Evolutionary conservation across 805 yeast genomes (phyloP), one percentile per base, ranked within the genome.

Genomic region (Blastobotrys mokoenaii): DNA sequence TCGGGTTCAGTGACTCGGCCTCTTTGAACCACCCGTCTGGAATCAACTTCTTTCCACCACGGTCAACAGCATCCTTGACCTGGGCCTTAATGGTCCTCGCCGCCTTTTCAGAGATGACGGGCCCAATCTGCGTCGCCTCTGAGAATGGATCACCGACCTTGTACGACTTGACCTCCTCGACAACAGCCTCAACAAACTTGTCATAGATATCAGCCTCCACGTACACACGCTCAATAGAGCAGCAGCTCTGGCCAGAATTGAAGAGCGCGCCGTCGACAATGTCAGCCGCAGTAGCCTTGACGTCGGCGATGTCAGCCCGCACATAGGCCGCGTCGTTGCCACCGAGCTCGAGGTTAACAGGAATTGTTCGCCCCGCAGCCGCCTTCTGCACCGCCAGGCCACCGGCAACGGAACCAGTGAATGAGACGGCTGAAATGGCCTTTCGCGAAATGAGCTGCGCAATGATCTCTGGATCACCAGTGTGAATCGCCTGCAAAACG

Each of bases 241-340:
- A 83, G 70, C 96, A 87, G 48, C 84, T 89, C 69, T 87, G 95
- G 70, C 96, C 96, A 47, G 94, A 80, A 70, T 87, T 87, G 74
- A 74, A 84, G 70, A 80, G 79, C 53, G 86, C 84, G 68, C 95
- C 95, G 43, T 74, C 70, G 48, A 84, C 74, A 53, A 84, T 73
- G 62, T 74, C 74, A 56, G 75, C 74, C 41, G 87, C 82, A 45
- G 93, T 79, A 46, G 71, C 70, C 32, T 74, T 73, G 46, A 82
- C 60, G 59, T 84, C 78, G 45, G 84, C 84, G 34, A 77, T 82
- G 61, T 85, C 95, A 49, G 76, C 73, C 58, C 85, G 80, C 43
- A 86, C 83, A 57, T 85, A 82, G 63, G 84, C 84, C 62, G 95
- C 89, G 49, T 93, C 85, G 66, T 86, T 86, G 64, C 95, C 95